Base-by-base conservation (phyloP, 306 rosid species). In the Glycyrrhiza uralensis region DNA sequence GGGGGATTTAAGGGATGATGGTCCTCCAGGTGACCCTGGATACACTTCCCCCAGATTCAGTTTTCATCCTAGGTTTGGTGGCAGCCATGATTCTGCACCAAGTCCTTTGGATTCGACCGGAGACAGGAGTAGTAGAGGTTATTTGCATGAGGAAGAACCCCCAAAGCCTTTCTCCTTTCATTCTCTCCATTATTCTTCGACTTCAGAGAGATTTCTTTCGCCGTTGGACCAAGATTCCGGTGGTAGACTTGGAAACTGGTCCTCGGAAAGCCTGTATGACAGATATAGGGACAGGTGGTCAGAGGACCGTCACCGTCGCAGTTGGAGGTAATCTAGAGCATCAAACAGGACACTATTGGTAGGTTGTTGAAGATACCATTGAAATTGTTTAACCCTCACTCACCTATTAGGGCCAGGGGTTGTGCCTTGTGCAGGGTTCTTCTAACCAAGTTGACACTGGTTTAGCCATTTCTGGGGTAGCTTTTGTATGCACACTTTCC, bases 11-110 rank as follows among this genome's bases (percentile, higher is more conserved):
- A 65, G 87, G 84, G 93, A 95, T 14, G 96, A 91, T 22, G 88
- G 88, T 41, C 97, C 99, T 13, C 96, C 96, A 14, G 91, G 90
- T 63, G 97, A 88, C 56, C 83, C 88, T 1, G 88, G 84, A 20
- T 71, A 65, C 65, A 52, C 69, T 74, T 80, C 94, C 23, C 61
- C 88, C 29, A 35, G 0, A 41, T 81, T 76, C 75, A 86, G 87
- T 75, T 85, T 80, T 74, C 82, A 83, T 36, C 91, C 97, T 3
- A 83, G 92, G 74, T 91, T 83, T 74, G 83, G 82, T 44, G 83
- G 82, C 30, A 59, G 78, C 45, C 72, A 79, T 28, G 95, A 87
- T 38, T 57, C 81, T 17, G 63, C 29, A n/a, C 52, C 82, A n/a
- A 78, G 83, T 59, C 81, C 81, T 74, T 82, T 88, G n/a, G n/a